Conservation (phyloP, 225 moss, liverwort and hornwort species). For the Neckera pumila region DNA sequence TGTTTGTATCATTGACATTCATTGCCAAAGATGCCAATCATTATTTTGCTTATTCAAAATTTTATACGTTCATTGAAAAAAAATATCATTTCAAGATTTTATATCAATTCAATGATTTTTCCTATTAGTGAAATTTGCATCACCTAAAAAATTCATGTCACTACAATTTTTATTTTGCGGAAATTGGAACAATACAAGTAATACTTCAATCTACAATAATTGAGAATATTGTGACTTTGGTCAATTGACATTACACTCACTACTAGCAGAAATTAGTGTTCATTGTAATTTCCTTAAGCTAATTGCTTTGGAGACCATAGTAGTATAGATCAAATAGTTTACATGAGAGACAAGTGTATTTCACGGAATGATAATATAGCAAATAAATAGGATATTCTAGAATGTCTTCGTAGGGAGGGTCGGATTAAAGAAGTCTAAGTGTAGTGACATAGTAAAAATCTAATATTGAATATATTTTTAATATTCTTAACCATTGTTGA, state of each 20-base stretch:
- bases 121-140: background rate
- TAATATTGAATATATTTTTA: background rate
- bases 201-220: background rate
- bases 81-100: background rate
- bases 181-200: background rate
- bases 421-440: accelerated
- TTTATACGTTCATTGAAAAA: background rate
- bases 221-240: background rate
- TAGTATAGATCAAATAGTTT: background rate
- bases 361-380: background rate
- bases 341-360: background rate
- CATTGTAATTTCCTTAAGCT: too few relatives aligned
- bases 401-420: background rate
- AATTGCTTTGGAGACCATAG: accelerated
- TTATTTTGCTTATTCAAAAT: background rate
- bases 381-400: background rate
- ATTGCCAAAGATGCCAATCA: background rate
- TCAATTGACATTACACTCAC: background rate
- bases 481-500: background rate
- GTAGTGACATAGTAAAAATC: background rate
- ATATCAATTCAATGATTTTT: background rate
- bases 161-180: too few relatives aligned
- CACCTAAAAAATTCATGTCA: background rate
- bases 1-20: background rate
- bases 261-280: background rate